Evolutionary conservation across 768 basidiomycete genomes (phyloP).

Genomic region (Russula earlei): DNA sequence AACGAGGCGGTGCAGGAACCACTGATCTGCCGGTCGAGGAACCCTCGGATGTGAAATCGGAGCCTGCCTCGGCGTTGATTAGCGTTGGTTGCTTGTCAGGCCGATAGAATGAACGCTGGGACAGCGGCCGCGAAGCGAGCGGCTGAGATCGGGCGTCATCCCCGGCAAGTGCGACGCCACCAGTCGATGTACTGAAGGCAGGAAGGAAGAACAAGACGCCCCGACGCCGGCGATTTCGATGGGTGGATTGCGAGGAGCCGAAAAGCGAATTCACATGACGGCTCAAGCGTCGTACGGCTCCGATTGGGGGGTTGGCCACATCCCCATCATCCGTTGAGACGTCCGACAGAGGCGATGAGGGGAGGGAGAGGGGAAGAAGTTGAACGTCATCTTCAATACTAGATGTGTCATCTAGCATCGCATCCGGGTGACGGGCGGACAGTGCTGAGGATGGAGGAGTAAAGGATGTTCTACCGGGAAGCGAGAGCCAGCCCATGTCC

Average conservation of each 20-base stretch:
- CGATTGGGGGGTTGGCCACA: constrained; percentile 36
- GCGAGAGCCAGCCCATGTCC: constrained; percentile 51
- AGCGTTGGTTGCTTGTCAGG: constrained; percentile 7
- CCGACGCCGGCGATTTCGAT: constrained; percentile 31
- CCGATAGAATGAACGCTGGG: constrained; percentile 11
- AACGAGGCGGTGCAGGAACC: constrained; percentile 2
- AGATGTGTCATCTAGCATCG: neutral
- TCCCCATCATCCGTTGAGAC: constrained; percentile 35
- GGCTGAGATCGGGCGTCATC: neutral
- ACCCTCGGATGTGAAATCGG: neutral
- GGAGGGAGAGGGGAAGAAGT: constrained; percentile 54
- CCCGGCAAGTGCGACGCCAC: constrained; percentile 23
- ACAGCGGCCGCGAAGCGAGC: neutral
- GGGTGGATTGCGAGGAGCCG: constrained; percentile 19
- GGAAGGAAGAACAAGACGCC: constrained; percentile 72
- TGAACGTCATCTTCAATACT: constrained; percentile 35
- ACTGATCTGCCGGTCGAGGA: neutral
- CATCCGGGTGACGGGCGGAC: neutral
- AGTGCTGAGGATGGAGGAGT: constrained; percentile 1
- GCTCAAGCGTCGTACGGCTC: constrained; percentile 43
- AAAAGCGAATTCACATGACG: constrained; percentile 44
- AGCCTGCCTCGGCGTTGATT: neutral
- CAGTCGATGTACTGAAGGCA: constrained; percentile 46
- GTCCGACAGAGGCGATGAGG: constrained; percentile 44
- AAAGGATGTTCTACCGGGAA: constrained; percentile 26